Conservation (phyloP, 352 stramenopile species). For the Phytophthora tubulina region DNA sequence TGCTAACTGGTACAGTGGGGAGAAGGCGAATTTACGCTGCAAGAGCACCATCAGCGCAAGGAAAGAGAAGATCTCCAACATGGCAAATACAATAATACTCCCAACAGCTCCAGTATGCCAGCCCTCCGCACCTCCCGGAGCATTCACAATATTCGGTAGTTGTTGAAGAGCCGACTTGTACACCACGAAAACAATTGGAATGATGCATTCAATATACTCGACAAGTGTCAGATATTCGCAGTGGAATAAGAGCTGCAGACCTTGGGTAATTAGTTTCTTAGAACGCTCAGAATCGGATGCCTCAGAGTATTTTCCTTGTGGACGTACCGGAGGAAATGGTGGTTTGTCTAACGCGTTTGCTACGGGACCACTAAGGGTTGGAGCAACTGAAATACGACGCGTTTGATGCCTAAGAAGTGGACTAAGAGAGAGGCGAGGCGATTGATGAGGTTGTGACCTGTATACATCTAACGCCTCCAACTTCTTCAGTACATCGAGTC, state of each 20-base stretch:
- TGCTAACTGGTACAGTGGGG: slow-evolving; percentile 35
- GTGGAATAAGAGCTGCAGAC: slow-evolving; percentile 36
- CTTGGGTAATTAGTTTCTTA: slow-evolving; percentile 19
- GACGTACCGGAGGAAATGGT: too few relatives aligned
- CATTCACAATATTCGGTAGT: slow-evolving; percentile 43
- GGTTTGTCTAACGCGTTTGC: not conserved
- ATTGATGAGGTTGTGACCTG: not conserved
- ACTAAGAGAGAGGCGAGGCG: too few relatives aligned
- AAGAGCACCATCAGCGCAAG: slow-evolving; percentile 35
- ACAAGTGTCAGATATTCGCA: slow-evolving; percentile 40
- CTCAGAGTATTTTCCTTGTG: too few relatives aligned
- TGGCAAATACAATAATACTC: slow-evolving; percentile 20
- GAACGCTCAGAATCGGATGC: slow-evolving; percentile 1
- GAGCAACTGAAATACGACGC: not conserved
- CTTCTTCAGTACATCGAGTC: not conserved
- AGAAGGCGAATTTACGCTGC: slow-evolving; percentile 37
- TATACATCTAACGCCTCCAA: not conserved
- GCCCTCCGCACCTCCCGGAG: slow-evolving; percentile 1
- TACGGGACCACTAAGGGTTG: not conserved
- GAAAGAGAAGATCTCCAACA: slow-evolving; percentile 43
- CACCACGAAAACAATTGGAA: slow-evolving; percentile 40
- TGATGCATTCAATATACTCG: slow-evolving; percentile 49
- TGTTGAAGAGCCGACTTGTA: slow-evolving; percentile 43
- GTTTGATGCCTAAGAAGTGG: not conserved
- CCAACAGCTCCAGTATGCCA: not conserved